Percentiles rank a stretch among this genome's conserved stretches.
Conservation (phyloP, 2,329 filamentous ascomycete genomes). For the Xylaria hypoxylon region DNA sequence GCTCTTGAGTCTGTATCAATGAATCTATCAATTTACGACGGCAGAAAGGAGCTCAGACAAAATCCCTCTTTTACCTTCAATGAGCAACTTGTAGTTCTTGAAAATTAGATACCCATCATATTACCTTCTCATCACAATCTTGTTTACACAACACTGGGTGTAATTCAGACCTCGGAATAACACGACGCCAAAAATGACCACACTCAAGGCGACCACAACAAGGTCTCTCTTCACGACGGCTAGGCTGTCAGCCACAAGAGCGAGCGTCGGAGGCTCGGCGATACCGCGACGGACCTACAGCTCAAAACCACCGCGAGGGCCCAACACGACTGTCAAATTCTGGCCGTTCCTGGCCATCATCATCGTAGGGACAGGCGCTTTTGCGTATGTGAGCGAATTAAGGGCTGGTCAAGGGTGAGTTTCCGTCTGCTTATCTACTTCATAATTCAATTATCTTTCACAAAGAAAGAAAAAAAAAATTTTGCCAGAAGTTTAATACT, state of each 20-base stretch:
- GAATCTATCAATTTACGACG: slow-evolving; percentile 10
- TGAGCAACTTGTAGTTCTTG: neutral
- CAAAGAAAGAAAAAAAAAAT: neutral
- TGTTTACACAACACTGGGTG: too few species aligned
- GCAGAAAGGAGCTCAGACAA: neutral
- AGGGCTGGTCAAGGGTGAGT: slow-evolving; percentile 63
- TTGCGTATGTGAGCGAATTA: slow-evolving; percentile 62
- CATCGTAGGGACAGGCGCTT: slow-evolving; percentile 61
- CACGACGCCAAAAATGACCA: slow-evolving; percentile 15
- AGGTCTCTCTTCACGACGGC: slow-evolving; percentile 7
- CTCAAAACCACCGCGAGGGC: slow-evolving; percentile 53
- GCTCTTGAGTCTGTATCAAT: neutral
- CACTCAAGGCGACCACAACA: neutral
- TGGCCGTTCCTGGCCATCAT: slow-evolving; percentile 68
- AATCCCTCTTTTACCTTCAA: neutral
- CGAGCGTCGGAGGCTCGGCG: slow-evolving; percentile 1
- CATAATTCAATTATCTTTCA: neutral
- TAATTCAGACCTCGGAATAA: neutral
- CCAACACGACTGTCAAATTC: slow-evolving; percentile 62
- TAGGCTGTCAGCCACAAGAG: slow-evolving; percentile 13
- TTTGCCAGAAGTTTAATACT: slow-evolving; percentile 14
- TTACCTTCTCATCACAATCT: neutral
- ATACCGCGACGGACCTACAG: slow-evolving; percentile 55
- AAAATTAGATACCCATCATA: neutral
- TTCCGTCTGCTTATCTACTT: neutral